phyloP scores from a whole-genome alignment of 1,139 yeast genomes.

The Zygoascus meyerae region DNA sequence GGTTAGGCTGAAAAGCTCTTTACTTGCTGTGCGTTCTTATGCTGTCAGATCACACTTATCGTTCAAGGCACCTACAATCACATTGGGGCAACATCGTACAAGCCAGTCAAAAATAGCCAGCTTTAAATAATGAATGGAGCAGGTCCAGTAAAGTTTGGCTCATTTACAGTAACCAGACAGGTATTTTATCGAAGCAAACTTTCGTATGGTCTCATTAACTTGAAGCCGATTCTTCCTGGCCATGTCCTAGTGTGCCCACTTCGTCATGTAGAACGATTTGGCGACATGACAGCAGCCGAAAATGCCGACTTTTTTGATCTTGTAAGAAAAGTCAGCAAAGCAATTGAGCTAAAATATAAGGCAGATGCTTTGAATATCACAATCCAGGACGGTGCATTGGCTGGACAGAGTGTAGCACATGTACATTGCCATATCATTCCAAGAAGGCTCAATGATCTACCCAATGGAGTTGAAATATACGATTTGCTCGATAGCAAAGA shows the following conservation, averaged over 20 bases:
- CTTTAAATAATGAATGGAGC: background rate
- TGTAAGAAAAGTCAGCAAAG: constrained; percentile 62
- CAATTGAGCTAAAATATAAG: constrained; percentile 56
- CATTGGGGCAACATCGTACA: too few relatives aligned
- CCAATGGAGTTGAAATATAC: constrained; percentile 64
- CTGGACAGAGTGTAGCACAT: constrained; percentile 93
- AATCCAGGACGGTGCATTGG: constrained; percentile 92
- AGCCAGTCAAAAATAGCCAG: too few relatives aligned
- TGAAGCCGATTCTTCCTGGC: constrained; percentile 87
- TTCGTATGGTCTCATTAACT: constrained; percentile 77
- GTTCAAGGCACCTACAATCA: too few relatives aligned
- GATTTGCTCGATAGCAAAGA: constrained; percentile 47
- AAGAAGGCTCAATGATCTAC: constrained; percentile 53
- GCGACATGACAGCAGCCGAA: constrained; percentile 67
- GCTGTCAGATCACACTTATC: too few relatives aligned
- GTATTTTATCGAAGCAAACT: constrained; percentile 37
- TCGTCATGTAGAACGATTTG: constrained; percentile 56
- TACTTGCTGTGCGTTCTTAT: too few relatives aligned
- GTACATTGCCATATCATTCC: constrained; percentile 92
- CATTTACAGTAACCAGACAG: constrained; percentile 55
- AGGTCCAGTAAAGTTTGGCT: constrained; percentile 26
- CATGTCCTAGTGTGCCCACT: constrained; percentile 83
- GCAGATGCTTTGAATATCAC: constrained; percentile 85
- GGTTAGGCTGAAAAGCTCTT: too few relatives aligned
- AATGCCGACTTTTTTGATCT: constrained; percentile 71